Evolutionary conservation across 805 yeast species (phyloP), one percentile per base, ranked within the genome.

Genomic region (Debaryomyces hansenii): DNA sequence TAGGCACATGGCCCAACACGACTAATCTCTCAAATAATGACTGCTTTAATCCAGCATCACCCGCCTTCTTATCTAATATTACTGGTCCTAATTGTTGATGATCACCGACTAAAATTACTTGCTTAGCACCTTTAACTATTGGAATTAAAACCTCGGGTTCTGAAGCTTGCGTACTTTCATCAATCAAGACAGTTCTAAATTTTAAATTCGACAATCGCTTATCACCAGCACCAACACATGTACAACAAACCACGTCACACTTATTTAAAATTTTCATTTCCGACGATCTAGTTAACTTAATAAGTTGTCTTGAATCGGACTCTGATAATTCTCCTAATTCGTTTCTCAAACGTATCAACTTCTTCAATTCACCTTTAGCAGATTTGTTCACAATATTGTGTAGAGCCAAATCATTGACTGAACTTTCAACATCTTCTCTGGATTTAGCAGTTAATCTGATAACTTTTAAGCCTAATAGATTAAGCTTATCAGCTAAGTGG

Each of bases 81-180:
- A 90, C 95, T 0, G 98, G 97, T 1, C 97, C 97, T 53, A 91
- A 74, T 70, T 91, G 98, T 68, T 90, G 92, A 67, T 92, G 97
- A 64, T 91, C 98, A 59, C 98, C 98, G 33, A 90, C 97, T 29
- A 91, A 70, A 39, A 91, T 80, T 5, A 90, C 89, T 62, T 91
- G 97, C 60, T 85, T 86, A 39, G 95, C 90, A 20, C 97, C 96
- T 54, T 84, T 86, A 2, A 86, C 90, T 33, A 91, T 80, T 10
- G 98, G 97, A 53, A 91, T 89, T 57, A 91, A 74, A 57, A 87
- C 82, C 64, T 90, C 96, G 1, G 97, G 96, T 64, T 91, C 98
- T 0, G 92, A 80, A 2, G 97, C 92, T 68, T 92, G 97, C 0
- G 97, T 90, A 58, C 90, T 84, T 69, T 91, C 98, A 67, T 91